Base-by-base conservation (phyloP, 1,284 basidiomycete genomes). In the Leucoagaricus sp. region DNA sequence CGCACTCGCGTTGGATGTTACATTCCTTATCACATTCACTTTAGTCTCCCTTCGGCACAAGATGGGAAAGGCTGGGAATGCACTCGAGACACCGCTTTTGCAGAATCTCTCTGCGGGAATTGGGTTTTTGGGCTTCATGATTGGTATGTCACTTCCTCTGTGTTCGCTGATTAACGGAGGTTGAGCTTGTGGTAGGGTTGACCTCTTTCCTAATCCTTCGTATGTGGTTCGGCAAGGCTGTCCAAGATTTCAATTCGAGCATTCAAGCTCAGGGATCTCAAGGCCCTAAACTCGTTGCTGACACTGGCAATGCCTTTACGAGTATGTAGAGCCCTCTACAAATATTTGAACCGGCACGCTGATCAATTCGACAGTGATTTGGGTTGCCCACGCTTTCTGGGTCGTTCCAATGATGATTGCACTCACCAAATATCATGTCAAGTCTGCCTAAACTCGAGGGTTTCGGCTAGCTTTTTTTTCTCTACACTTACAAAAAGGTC, bases 191-290 rank as follows among this genome's bases (percentile, higher is more conserved):
- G n/a, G n/a, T 57, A 88, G 87, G 87, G n/a, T 70, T 91, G 58
- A 84, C 84, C 6, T 76, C 85, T 12, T 87, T 89, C 72, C 75
- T 90, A 19, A 79, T 91, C 57, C 71, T 88, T 56, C 84, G 87
- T 61, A 89, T 92, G 81, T 91, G 87, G 84, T 89, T 89, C 60
- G 89, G 84, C 25, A 91, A 91, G 69, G 83, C 88, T 1, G 82
- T 86, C 1, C 80, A 86, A 55, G 89, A 91, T 64, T 91, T 92
- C 72, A 91, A 92, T 68, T 69, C 72, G 44, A 82, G 75, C 49
- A 84, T 92, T 58, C 61, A 72, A 28, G 68, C 77, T 21, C 77
- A 79, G 58, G 85, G 83, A 25, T 60, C 67, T 4, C 70, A 76
- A 48, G 84, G 79, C 1, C 85, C 87, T 1, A 71, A 83, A 47